Conservation (phyloP, 1,284 basidiomycete species). For the Polyporus tsugae region DNA sequence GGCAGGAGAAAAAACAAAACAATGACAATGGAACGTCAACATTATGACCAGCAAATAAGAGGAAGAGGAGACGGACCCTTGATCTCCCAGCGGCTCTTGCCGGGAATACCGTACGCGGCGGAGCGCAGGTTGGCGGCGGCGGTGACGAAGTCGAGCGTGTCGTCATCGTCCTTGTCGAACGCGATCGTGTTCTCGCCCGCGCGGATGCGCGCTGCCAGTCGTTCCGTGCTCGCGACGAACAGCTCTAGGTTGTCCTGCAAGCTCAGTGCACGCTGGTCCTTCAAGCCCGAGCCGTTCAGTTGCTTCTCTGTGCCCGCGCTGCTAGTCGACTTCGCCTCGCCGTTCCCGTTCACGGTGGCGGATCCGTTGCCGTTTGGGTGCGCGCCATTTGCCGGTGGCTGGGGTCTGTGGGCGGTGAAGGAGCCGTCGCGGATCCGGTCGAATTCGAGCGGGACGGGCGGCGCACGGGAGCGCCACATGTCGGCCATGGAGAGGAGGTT, state of each 20-base stretch:
- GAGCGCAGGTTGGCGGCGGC: constrained; percentile 94
- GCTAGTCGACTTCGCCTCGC: constrained; percentile 25
- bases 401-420: constrained; percentile 53
- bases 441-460: constrained; percentile 87
- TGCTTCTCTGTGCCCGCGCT: constrained; percentile 40
- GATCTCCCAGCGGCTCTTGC: constrained; percentile 95
- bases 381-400: constrained; percentile 29
- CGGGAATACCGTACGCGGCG: constrained; percentile 87
- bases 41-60: not conserved
- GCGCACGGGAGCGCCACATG: constrained; percentile 93
- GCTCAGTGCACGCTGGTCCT: constrained; percentile 82
- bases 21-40: not conserved
- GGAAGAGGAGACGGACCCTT: constrained; percentile 70
- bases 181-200: constrained; percentile 81
- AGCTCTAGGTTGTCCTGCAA: constrained; percentile 84
- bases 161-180: constrained; percentile 99
- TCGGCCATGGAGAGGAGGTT: constrained; percentile 95
- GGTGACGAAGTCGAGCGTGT: constrained; percentile 96
- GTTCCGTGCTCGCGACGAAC: constrained; percentile 84
- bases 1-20: constrained; percentile 1
- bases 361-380: constrained; percentile 33
- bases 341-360: constrained; percentile 30
- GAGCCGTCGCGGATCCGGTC: constrained; percentile 70
- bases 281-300: constrained; percentile 57
- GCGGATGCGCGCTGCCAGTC: constrained; percentile 78